These are phyloP conservation scores for Anacardium occidentale DNA, from an alignment of 345 rosid species.

Conservation along the genomic window DNA sequence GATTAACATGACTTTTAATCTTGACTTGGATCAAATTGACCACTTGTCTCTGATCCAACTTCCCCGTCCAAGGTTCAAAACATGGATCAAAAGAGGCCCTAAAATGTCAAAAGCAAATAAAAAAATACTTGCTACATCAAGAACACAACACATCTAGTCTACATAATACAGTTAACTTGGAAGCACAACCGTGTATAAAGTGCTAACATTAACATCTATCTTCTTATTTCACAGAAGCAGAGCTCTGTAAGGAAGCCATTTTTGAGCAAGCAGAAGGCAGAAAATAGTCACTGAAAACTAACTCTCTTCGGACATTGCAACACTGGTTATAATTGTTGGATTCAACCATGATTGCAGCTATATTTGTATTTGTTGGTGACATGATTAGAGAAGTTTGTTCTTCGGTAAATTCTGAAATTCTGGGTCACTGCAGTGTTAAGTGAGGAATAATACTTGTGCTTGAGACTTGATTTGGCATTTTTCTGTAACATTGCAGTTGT, in stretches of 20 bases:
- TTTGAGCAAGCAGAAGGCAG: neutral
- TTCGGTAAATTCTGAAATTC: neutral
- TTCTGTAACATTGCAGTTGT: neutral
- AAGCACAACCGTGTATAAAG: too few species aligned
- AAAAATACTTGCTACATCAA: too few species aligned
- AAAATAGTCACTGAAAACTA: neutral
- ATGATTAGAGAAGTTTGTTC: neutral
- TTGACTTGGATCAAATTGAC: too few species aligned
- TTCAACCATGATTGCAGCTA: neutral
- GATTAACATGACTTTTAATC: too few species aligned
- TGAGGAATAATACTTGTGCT: neutral
- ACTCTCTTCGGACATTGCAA: neutral
- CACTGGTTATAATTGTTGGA: neutral
- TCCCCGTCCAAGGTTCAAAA: too few species aligned
- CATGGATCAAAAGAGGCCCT: too few species aligned
- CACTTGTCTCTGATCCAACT: too few species aligned
- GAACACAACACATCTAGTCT: too few species aligned
- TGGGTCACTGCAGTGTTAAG: neutral
- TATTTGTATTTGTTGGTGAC: neutral
- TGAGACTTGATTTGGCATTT: conserved; percentile 1
- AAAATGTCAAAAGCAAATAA: too few species aligned
- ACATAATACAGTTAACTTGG: too few species aligned
- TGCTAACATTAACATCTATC: neutral
- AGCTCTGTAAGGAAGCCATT: neutral
- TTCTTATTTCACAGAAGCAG: neutral